These are phyloP conservation scores for Aspergillus indologenus DNA, from an alignment of 495 filamentous ascomycete genomes.

Conservation along the genomic window DNA sequence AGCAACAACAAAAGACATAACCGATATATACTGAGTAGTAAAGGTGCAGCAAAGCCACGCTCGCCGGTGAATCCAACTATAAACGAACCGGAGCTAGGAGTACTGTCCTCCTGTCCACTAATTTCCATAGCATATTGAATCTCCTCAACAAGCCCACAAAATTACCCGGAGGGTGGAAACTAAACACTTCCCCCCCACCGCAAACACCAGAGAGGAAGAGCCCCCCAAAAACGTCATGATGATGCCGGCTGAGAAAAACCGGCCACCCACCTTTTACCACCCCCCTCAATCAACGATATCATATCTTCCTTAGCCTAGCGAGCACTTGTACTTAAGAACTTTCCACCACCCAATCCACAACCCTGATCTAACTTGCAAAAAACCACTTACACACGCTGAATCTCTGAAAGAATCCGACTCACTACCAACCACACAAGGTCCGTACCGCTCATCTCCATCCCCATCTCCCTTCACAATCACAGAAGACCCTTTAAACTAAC, in stretches of 20 bases:
- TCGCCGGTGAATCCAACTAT: too few species aligned
- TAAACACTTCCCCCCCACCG: slow-evolving; percentile 6
- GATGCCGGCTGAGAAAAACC: neutral
- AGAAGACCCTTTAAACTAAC: neutral
- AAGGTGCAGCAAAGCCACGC: neutral
- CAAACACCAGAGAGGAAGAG: neutral
- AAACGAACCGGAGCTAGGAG: neutral
- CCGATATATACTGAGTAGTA: too few species aligned
- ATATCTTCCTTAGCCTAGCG: neutral
- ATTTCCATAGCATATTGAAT: neutral
- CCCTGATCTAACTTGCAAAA: neutral
- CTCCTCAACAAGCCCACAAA: neutral
- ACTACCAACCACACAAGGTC: too few species aligned
- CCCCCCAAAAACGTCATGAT: slow-evolving; percentile 13
- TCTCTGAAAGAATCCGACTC: too few species aligned
- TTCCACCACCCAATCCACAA: neutral
- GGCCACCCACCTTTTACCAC: too few species aligned
- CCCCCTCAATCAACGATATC: too few species aligned
- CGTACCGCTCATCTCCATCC: too few species aligned
- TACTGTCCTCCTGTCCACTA: neutral
- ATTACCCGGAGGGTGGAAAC: neutral
- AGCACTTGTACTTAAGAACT: neutral
- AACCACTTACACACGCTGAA: neutral
- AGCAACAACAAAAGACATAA: too few species aligned
- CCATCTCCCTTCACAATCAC: too few species aligned